Evolutionary conservation across 306 rosid genomes (phyloP).

Genomic region (Begonia peltatifolia): DNA sequence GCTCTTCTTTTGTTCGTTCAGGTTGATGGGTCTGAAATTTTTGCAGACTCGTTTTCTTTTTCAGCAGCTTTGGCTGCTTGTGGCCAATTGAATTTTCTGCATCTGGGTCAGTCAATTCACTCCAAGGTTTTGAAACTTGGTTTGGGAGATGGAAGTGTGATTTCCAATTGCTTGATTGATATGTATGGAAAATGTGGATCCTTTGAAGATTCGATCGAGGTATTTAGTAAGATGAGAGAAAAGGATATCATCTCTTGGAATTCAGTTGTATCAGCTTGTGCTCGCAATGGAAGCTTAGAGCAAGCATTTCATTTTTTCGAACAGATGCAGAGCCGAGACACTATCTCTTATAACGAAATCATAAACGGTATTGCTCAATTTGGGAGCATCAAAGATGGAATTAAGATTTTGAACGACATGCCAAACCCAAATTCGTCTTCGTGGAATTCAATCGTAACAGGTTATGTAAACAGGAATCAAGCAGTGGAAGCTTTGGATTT

Average conservation of each 20-base stretch:
- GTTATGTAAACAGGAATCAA: conserved; percentile 43
- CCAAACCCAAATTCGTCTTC: conserved; percentile 53
- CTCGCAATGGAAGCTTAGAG: conserved; percentile 31
- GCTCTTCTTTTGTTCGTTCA: conserved; percentile 27
- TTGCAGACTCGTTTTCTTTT: conserved; percentile 37
- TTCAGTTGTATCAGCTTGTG: conserved; percentile 46
- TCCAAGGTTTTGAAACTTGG: conserved; percentile 37
- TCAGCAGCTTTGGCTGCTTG: conserved; percentile 43
- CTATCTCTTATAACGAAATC: conserved; percentile 46
- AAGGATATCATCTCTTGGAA: conserved; percentile 61
- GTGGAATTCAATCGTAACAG: conserved; percentile 63
- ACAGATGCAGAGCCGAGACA: conserved; percentile 45
- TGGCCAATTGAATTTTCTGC: conserved; percentile 28
- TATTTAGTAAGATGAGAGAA: conserved; percentile 18
- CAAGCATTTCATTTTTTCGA: conserved; percentile 29
- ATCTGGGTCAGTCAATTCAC: conserved; percentile 42
- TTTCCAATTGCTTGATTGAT: conserved; percentile 57
- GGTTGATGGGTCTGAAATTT: conserved; percentile 26
- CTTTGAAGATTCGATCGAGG: conserved; percentile 18
- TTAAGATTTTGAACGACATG: conserved; percentile 30
- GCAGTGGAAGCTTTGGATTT: conserved; percentile 36
- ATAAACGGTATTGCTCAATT: conserved; percentile 46
- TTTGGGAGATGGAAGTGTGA: conserved; percentile 17
- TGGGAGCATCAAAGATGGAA: conserved; percentile 43
- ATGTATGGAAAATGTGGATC: conserved; percentile 71